phyloP scores from a whole-genome alignment of 495 filamentous ascomycete genomes.

The Aspergillus coremiiformis region DNA sequence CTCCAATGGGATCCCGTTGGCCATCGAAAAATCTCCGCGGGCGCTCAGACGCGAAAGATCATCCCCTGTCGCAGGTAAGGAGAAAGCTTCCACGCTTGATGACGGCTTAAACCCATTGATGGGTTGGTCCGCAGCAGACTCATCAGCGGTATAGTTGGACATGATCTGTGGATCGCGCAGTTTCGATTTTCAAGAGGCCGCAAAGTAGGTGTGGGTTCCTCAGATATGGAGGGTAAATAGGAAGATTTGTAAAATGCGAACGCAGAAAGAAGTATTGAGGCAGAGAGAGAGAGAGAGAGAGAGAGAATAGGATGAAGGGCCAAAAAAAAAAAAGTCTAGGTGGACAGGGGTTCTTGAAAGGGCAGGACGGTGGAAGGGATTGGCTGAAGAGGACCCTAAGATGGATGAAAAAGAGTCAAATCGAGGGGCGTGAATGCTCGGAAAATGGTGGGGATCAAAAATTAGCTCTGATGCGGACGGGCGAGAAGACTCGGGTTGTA shows the following conservation, averaged over 20 bases:
- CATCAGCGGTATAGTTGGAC: conserved; percentile 12
- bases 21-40: conserved; percentile 25
- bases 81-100: conserved; percentile 29
- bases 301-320: no score
- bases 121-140: conserved; percentile 5
- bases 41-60: conserved; percentile 30
- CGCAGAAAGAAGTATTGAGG: background rate
- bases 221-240: background rate
- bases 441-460: conserved; percentile 2
- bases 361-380: background rate
- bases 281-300: background rate
- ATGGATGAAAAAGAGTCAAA: conserved; percentile 7
- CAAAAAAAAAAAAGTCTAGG: background rate
- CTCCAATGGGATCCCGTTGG: conserved; percentile 32
- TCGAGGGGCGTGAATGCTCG: conserved; percentile 3
- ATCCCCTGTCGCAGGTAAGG: conserved; percentile 24
- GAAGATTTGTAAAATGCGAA: background rate
- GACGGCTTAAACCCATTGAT: conserved; percentile 28
- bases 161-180: conserved; percentile 5
- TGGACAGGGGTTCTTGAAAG: background rate
- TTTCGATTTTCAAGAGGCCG: background rate
- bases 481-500: conserved; percentile 4
- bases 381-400: background rate
- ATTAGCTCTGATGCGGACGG: conserved; percentile 6
- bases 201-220: background rate